A percentile compares a stretch with the other conserved stretches of the same genome.
These are phyloP conservation scores for Aspergillus aculeatus DNA, from an alignment of 2,329 filamentous ascomycete species.

Conservation along the genomic window DNA sequence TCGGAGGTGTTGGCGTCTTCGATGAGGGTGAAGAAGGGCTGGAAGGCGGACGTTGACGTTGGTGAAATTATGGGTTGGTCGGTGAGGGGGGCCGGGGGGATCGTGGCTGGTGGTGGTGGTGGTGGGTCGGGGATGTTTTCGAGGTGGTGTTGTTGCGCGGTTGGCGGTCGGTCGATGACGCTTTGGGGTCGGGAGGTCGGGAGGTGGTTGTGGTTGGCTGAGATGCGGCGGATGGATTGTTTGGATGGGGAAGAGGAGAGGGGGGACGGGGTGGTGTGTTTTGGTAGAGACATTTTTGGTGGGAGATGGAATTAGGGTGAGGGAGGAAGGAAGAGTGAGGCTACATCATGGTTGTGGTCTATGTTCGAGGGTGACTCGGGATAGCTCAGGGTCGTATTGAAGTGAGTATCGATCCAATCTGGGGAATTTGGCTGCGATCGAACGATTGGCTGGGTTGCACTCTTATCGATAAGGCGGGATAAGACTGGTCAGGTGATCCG, in stretches of 20 bases:
- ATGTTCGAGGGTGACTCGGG: background rate
- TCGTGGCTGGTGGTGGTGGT: conserved; percentile 12
- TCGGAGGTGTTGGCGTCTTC: conserved; percentile 71
- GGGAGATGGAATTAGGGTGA: too few relatives aligned
- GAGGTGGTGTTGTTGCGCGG: conserved; percentile 14
- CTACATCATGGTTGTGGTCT: conserved; percentile 26
- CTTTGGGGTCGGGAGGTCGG: conserved; percentile 20
- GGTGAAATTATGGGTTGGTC: conserved; percentile 15
- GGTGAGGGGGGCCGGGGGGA: conserved; percentile 1
- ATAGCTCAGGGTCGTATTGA: background rate
- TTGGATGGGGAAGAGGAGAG: conserved; percentile 32
- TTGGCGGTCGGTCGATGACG: conserved; percentile 21
- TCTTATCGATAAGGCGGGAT: conserved; percentile 31
- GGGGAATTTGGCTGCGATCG: background rate
- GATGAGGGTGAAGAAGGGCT: conserved; percentile 82
- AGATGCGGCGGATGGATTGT: conserved; percentile 22
- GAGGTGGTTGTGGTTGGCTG: conserved; percentile 5
- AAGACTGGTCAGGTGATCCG: background rate
- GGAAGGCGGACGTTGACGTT: conserved; percentile 50
- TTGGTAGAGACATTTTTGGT: conserved; percentile 35
- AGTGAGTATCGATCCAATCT: too few relatives aligned
- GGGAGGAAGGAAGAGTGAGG: conserved; percentile 15
- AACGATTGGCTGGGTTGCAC: conserved; percentile 10
- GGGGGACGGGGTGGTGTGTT: conserved; percentile 22
- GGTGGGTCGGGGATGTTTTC: conserved; percentile 10